Percentiles rank a stretch among this genome's conserved stretches.
Evolutionary conservation across 768 basidiomycete genomes (phyloP).

Genomic region (Kwoniella botswanensis): DNA sequence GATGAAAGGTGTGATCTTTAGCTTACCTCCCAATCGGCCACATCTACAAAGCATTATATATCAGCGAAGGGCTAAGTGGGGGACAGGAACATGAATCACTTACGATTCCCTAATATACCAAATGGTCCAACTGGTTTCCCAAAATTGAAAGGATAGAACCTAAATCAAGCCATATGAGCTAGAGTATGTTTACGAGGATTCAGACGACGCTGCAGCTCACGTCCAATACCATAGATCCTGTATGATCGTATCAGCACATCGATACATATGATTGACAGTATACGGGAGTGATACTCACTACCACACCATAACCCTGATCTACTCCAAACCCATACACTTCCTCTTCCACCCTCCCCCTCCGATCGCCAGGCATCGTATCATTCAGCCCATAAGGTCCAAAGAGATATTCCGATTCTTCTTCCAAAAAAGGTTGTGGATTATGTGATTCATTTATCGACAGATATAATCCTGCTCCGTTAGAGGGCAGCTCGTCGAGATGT

Average conservation of each 20-base stretch:
- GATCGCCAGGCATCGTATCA: slow-evolving; percentile 19
- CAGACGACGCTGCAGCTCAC: slow-evolving; percentile 5
- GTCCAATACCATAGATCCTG: slow-evolving; percentile 56
- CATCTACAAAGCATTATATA: slow-evolving; percentile 18
- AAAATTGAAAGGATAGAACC: slow-evolving; percentile 52
- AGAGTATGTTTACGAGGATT: not conserved
- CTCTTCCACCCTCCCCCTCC: slow-evolving; percentile 31
- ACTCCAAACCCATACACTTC: slow-evolving; percentile 52
- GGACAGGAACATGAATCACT: slow-evolving; percentile 19
- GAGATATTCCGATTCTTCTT: slow-evolving; percentile 38
- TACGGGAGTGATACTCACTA: slow-evolving; percentile 30
- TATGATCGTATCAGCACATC: not conserved
- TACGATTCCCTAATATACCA: slow-evolving; percentile 51
- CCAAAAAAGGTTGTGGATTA: slow-evolving; percentile 44
- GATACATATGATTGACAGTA: too few relatives aligned
- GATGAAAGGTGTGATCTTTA: not conserved
- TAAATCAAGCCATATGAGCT: not conserved
- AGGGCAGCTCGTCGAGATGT: slow-evolving; percentile 30
- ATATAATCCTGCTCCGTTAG: slow-evolving; percentile 16
- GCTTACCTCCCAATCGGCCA: slow-evolving; percentile 49
- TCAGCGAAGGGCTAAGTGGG: not conserved
- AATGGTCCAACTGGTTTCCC: slow-evolving; percentile 47
- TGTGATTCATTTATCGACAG: slow-evolving; percentile 39
- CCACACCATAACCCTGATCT: slow-evolving; percentile 37
- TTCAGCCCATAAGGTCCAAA: slow-evolving; percentile 31